These are phyloP conservation scores for Porpolomopsis calyptriformis DNA, from an alignment of 768 basidiomycete species.

Conservation along the genomic window DNA sequence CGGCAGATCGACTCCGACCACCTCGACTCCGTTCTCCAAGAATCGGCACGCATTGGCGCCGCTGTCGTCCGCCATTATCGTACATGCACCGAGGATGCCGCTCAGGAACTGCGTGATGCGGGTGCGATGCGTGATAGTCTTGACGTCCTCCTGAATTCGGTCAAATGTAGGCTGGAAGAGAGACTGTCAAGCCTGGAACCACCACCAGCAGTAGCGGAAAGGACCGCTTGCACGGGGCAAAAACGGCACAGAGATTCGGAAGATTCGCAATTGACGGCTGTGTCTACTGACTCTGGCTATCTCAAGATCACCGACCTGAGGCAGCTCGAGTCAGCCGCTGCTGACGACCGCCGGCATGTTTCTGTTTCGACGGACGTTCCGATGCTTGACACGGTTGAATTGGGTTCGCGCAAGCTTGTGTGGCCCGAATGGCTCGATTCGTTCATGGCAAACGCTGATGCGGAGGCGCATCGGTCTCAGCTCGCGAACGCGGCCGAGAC, in stretches of 20 bases:
- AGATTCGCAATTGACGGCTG: slow-evolving; percentile 51
- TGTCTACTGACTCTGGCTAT: slow-evolving; percentile 20
- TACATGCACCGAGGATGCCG: slow-evolving; percentile 39
- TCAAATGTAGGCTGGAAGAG: slow-evolving; percentile 35
- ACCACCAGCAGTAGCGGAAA: slow-evolving; percentile 11
- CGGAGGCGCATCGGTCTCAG: slow-evolving; percentile 23
- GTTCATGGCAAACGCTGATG: slow-evolving; percentile 25
- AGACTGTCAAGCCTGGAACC: slow-evolving; percentile 30
- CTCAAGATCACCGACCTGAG: slow-evolving; percentile 2
- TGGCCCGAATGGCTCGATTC: slow-evolving; percentile 33
- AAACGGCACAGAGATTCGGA: slow-evolving; percentile 46
- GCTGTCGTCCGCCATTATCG: slow-evolving; percentile 42
- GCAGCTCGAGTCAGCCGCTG: slow-evolving; percentile 1
- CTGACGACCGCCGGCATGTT: slow-evolving; percentile 9
- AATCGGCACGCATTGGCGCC: slow-evolving; percentile 36
- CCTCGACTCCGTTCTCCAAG: slow-evolving; percentile 36
- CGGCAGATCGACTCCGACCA: slow-evolving; percentile 29
- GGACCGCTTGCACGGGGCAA: slow-evolving; percentile 10
- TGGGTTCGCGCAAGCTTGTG: slow-evolving; percentile 10
- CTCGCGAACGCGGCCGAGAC: slow-evolving; percentile 5
- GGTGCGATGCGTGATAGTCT: slow-evolving; percentile 36
- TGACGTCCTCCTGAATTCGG: slow-evolving; percentile 32
- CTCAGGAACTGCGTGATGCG: slow-evolving; percentile 38
- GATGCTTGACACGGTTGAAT: slow-evolving; percentile 8
- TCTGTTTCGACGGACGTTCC: slow-evolving; percentile 13